Conservation (phyloP, 768 basidiomycete genomes). For the Lepiota brunneoincarnata region DNA sequence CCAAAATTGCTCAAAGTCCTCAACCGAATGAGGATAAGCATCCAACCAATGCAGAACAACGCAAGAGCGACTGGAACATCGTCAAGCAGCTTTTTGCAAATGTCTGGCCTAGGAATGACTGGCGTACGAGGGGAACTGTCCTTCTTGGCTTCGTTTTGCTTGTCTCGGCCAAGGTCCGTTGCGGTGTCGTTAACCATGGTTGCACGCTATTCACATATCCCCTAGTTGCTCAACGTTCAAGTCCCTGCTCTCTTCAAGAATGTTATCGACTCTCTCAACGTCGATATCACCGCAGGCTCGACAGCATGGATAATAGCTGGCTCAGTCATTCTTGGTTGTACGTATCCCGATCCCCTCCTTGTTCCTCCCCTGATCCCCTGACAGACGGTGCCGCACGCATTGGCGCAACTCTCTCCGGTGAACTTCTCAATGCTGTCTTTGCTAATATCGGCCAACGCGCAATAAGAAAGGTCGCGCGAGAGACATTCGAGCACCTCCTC, state of each 20-base stretch:
- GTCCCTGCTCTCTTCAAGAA: conserved; percentile 96
- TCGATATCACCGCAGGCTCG: conserved; percentile 67
- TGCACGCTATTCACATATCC: not conserved
- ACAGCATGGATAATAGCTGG: conserved; percentile 93
- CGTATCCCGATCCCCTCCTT: conserved; percentile 29
- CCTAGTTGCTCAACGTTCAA: conserved; percentile 90
- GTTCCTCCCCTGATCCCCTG: conserved; percentile 2
- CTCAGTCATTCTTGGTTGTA: conserved; percentile 88
- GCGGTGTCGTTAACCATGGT: not conserved
- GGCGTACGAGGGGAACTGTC: conserved; percentile 79
- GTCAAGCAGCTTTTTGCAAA: conserved; percentile 80
- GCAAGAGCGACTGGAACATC: conserved; percentile 83
- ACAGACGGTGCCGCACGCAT: conserved; percentile 90
- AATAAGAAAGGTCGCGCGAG: conserved; percentile 91
- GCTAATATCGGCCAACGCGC: conserved; percentile 94
- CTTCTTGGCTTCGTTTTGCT: conserved; percentile 78
- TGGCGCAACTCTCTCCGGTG: conserved; percentile 85
- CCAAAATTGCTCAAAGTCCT: not conserved
- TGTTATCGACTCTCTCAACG: conserved; percentile 86
- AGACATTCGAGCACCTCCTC: conserved; percentile 92
- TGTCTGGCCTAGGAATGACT: conserved; percentile 90
- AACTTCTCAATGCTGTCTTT: conserved; percentile 93
- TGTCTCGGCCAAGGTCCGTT: conserved; percentile 77
- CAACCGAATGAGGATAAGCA: not conserved
- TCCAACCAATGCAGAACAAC: conserved; percentile 46